A percentile compares a stretch with the other conserved stretches of the same genome.
Conservation (phyloP, 345 rosid species). For the Hypericum perforatum region DNA sequence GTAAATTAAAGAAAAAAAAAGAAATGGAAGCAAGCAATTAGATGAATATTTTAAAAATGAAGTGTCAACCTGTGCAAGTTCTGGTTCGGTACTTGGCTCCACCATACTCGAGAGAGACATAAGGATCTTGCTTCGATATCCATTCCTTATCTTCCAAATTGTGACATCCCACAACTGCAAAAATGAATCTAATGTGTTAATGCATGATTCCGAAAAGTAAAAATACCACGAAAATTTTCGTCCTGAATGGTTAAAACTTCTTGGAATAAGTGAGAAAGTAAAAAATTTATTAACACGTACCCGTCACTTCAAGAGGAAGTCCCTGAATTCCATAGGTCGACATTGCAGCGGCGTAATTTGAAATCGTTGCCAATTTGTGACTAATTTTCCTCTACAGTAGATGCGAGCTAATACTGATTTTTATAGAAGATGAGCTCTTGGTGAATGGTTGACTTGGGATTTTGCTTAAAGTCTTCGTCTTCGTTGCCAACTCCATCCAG, state of each 20-base stretch:
- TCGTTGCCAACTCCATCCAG: background rate
- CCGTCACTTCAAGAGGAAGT: constrained; percentile 45
- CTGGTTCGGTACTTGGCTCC: constrained; percentile 38
- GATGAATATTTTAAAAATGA: too few species aligned
- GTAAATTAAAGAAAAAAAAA: too few species aligned
- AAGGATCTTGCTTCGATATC: constrained; percentile 67
- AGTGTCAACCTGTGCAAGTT: constrained; percentile 50
- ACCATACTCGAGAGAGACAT: constrained; percentile 49
- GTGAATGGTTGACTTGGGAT: constrained; percentile 7
- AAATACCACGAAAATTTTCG: too few species aligned
- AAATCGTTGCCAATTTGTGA: background rate
- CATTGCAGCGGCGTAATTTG: constrained; percentile 12
- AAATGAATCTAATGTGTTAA: background rate
- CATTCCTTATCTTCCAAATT: constrained; percentile 69
- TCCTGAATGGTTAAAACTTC: too few species aligned
- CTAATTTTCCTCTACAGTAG: too few species aligned
- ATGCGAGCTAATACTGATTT: background rate
- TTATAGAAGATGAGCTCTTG: background rate
- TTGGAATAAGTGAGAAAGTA: background rate
- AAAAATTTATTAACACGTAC: constrained; percentile 11
- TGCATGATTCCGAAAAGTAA: too few species aligned
- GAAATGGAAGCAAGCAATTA: too few species aligned
- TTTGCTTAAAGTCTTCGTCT: background rate
- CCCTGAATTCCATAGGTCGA: constrained; percentile 40
- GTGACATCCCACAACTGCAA: constrained; percentile 48